phyloP scores from a whole-genome alignment of 331 rosid genomes.

The Pyracantha coccinea region DNA sequence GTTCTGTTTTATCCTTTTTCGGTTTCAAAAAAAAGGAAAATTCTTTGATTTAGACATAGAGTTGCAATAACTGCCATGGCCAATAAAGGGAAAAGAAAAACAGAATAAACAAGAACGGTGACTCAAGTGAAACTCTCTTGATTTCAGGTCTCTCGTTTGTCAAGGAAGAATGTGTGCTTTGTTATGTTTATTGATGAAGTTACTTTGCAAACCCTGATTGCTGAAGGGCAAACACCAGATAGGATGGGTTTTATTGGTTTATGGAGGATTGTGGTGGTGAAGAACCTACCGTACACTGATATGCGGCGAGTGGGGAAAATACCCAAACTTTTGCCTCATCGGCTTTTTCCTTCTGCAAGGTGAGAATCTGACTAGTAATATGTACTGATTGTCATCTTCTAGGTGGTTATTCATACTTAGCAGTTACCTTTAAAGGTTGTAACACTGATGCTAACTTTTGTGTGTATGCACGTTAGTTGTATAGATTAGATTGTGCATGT shows the following conservation, averaged over 20 bases:
- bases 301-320: slow-evolving; percentile 89
- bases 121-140: neutral
- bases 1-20: neutral
- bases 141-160: slow-evolving; percentile 71
- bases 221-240: slow-evolving; percentile 70
- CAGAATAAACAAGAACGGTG: neutral
- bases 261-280: slow-evolving; percentile 83
- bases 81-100: neutral
- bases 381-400: neutral
- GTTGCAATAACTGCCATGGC: neutral
- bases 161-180: slow-evolving; percentile 87
- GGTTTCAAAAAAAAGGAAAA: too few species aligned
- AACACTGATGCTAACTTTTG: neutral
- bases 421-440: neutral
- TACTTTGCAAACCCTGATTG: slow-evolving; percentile 52
- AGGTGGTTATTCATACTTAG: neutral
- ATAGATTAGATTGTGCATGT: neutral
- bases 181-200: slow-evolving; percentile 80
- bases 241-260: slow-evolving; percentile 76
- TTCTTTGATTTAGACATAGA: neutral
- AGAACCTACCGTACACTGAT: slow-evolving; percentile 71
- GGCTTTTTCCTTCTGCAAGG: slow-evolving; percentile 90
- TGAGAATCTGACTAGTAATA: slow-evolving; percentile 29
- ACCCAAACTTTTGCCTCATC: slow-evolving; percentile 85
- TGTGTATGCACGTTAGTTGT: neutral